A percentile compares a stretch with the other conserved stretches of the same genome.
Evolutionary conservation across 2,329 filamentous ascomycete species (phyloP).

Genomic region (Phaeosphaeriaceae sp.): DNA sequence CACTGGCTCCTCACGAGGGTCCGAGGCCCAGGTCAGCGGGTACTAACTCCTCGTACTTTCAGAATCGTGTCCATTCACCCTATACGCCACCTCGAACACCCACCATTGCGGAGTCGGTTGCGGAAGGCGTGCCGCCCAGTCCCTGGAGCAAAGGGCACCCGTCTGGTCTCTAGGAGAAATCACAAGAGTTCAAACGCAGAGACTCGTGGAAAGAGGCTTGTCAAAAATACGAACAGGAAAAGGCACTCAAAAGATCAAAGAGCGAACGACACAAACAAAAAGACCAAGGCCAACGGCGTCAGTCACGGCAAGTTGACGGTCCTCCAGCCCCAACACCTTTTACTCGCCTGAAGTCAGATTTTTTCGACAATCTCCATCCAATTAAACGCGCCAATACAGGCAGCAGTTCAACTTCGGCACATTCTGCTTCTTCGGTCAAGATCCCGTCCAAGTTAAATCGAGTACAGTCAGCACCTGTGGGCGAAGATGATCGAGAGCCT

Average conservation of each 20-base stretch:
- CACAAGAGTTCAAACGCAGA: background rate
- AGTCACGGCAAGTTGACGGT: slow-evolving; percentile 28
- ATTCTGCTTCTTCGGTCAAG: slow-evolving; percentile 8
- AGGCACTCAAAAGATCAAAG: background rate
- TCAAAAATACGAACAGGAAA: slow-evolving; percentile 1
- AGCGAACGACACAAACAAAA: background rate
- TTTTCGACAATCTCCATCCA: slow-evolving; percentile 8
- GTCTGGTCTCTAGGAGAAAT: background rate
- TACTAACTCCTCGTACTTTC: slow-evolving; percentile 11
- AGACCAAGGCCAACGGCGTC: background rate
- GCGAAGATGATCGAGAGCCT: slow-evolving; percentile 41
- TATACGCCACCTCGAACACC: slow-evolving; percentile 1
- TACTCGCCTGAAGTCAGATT: slow-evolving; percentile 15
- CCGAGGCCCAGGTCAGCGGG: slow-evolving; percentile 11
- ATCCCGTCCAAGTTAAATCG: slow-evolving; percentile 11
- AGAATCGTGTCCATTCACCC: background rate
- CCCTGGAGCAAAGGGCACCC: slow-evolving; percentile 5
- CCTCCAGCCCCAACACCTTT: slow-evolving; percentile 22
- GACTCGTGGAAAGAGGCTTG: slow-evolving; percentile 5
- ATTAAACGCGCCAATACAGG: slow-evolving; percentile 12
- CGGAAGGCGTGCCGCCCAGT: background rate
- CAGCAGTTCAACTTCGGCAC: slow-evolving; percentile 13
- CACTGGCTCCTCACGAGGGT: slow-evolving; percentile 17
- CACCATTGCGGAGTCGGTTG: slow-evolving; percentile 9
- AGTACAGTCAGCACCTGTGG: slow-evolving; percentile 10